Percentiles rank a stretch among this genome's conserved stretches.
Evolutionary conservation across 495 filamentous ascomycete genomes (phyloP).

Genomic region (Penicillium dipodomyicola): DNA sequence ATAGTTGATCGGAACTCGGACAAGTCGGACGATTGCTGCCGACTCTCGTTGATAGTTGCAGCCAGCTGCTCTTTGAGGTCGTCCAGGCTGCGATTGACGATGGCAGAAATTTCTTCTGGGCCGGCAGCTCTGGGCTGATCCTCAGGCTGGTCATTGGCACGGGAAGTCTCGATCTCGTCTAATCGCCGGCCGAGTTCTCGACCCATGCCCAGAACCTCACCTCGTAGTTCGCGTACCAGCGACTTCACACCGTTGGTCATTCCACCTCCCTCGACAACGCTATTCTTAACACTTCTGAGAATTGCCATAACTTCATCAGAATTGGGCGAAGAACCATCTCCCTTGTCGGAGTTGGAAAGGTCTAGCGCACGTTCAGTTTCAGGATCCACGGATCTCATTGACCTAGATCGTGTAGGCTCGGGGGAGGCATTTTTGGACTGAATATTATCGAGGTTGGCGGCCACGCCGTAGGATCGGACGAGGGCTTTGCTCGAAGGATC

Average conservation of each 20-base stretch:
- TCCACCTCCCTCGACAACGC: slow-evolving; percentile 78
- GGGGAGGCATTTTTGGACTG: not conserved
- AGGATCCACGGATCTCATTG: slow-evolving; percentile 27
- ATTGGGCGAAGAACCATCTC: slow-evolving; percentile 34
- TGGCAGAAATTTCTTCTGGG: slow-evolving; percentile 68
- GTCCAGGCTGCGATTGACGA: slow-evolving; percentile 74
- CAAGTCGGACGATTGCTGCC: slow-evolving; percentile 59
- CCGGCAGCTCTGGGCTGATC: slow-evolving; percentile 50
- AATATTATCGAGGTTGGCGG: slow-evolving; percentile 1
- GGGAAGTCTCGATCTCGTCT: slow-evolving; percentile 58
- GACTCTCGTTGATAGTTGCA: slow-evolving; percentile 67
- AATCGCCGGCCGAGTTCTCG: slow-evolving; percentile 80
- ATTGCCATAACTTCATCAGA: slow-evolving; percentile 66
- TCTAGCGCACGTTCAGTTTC: slow-evolving; percentile 28
- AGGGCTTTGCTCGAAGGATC: slow-evolving; percentile 60
- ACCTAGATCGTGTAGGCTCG: slow-evolving; percentile 18
- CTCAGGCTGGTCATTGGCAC: slow-evolving; percentile 33
- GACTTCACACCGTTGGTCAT: slow-evolving; percentile 88
- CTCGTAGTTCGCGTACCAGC: slow-evolving; percentile 80
- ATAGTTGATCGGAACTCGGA: slow-evolving; percentile 51
- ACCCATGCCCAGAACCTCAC: slow-evolving; percentile 92
- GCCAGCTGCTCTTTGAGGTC: slow-evolving; percentile 81
- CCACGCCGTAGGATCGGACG: slow-evolving; percentile 38
- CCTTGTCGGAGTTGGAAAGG: slow-evolving; percentile 20
- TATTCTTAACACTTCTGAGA: slow-evolving; percentile 80